These are phyloP conservation scores for Carex parvula DNA, from an alignment of 176 grass and related monocot species.

Conservation along the genomic window DNA sequence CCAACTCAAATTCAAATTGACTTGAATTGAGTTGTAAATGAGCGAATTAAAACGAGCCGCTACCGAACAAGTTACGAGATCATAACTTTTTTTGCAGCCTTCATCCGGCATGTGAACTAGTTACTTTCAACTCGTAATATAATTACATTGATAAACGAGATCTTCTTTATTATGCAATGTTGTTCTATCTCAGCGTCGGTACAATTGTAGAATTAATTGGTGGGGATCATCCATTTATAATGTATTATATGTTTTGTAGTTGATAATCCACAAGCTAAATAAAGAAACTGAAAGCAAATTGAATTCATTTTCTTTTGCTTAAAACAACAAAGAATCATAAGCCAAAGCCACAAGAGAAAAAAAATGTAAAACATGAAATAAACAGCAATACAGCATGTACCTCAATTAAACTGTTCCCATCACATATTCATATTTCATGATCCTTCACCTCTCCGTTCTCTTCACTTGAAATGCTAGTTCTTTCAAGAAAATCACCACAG, in stretches of 20 bases:
- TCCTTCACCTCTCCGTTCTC: not conserved
- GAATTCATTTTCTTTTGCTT: not conserved
- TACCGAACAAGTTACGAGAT: no score
- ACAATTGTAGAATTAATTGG: no score
- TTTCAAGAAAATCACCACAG: slow-evolving; percentile 28
- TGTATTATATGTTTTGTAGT: not conserved
- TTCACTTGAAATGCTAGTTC: slow-evolving; percentile 26
- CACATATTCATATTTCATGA: not conserved
- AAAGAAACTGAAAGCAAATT: not conserved
- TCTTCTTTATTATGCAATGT: not conserved
- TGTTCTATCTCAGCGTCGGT: not conserved
- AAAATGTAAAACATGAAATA: not conserved
- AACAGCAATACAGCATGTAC: not conserved
- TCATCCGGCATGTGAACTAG: no score
- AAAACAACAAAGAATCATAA: not conserved
- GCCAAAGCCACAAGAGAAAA: not conserved
- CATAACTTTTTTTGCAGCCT: no score
- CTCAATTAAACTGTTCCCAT: not conserved
- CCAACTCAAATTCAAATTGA: no score
- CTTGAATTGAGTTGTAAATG: no score
- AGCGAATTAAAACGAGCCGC: no score
- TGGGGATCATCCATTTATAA: not conserved
- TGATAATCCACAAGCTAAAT: not conserved
- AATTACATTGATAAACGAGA: not conserved
- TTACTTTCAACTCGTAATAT: no score